phyloP scores from a whole-genome alignment of 2,329 filamentous ascomycete species.

The Metarhizium humberi region DNA sequence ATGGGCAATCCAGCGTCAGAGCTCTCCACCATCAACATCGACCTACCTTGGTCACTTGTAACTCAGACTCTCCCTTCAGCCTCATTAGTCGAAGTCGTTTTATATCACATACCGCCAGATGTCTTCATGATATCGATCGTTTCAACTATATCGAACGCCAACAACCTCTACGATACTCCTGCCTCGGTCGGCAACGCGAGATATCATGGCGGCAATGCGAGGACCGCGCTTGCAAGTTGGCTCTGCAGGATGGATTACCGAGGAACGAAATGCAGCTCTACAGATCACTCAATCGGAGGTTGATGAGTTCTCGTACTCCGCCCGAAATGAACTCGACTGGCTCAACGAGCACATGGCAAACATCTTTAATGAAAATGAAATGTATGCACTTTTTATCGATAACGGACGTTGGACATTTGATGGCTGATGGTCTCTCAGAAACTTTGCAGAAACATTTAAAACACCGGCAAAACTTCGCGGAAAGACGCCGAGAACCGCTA shows the following conservation, averaged over 20 bases:
- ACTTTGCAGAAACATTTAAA: slow-evolving; percentile 93
- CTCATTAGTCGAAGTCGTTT: not conserved
- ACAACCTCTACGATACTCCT: slow-evolving; percentile 1
- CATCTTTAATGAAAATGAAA: slow-evolving; percentile 77
- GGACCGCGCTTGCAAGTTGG: slow-evolving; percentile 61
- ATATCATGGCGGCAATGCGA: slow-evolving; percentile 36
- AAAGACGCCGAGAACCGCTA: slow-evolving; percentile 66
- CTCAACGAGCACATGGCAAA: slow-evolving; percentile 97
- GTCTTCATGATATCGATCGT: slow-evolving; percentile 4
- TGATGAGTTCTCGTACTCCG: slow-evolving; percentile 89
- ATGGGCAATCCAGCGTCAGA: slow-evolving; percentile 10
- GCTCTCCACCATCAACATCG: slow-evolving; percentile 11
- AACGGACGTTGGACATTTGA: not conserved
- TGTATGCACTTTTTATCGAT: slow-evolving; percentile 43
- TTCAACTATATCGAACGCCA: not conserved
- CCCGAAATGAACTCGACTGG: slow-evolving; percentile 93
- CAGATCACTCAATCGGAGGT: slow-evolving; percentile 72
- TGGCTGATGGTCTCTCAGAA: slow-evolving; percentile 41
- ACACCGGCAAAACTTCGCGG: slow-evolving; percentile 76
- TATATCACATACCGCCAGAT: slow-evolving; percentile 1
- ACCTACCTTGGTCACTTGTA: not conserved
- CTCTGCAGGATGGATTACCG: slow-evolving; percentile 74
- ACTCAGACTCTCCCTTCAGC: not conserved
- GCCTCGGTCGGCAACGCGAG: slow-evolving; percentile 8
- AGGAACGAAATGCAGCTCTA: slow-evolving; percentile 71